phyloP scores from a whole-genome alignment of 140 eudicot species.

The Oenanthe javanica region DNA sequence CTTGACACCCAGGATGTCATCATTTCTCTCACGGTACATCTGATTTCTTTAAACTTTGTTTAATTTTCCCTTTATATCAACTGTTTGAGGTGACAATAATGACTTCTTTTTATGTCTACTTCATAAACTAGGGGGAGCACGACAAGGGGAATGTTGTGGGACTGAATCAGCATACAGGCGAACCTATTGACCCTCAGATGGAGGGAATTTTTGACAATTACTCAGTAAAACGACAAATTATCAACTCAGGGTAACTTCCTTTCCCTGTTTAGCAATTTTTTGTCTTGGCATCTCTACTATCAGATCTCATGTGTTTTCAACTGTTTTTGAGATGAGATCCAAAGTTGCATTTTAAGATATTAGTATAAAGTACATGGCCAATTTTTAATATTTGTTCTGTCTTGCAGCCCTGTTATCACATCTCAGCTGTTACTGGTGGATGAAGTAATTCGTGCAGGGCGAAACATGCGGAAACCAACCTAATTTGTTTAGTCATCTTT shows the following conservation, averaged over 20 bases:
- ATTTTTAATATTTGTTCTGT: neutral
- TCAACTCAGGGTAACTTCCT: conserved; percentile 67
- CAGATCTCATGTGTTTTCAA: neutral
- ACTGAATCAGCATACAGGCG: conserved; percentile 72
- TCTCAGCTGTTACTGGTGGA: conserved; percentile 86
- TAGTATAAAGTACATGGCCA: neutral
- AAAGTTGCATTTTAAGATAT: neutral
- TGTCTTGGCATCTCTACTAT: neutral
- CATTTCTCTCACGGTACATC: conserved; percentile 64
- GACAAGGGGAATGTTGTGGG: conserved; percentile 83
- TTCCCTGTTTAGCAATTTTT: neutral
- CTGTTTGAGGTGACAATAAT: neutral
- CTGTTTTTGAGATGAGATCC: too few relatives aligned
- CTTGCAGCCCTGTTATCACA: conserved; percentile 77
- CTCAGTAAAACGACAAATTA: conserved; percentile 79
- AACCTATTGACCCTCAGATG: conserved; percentile 89
- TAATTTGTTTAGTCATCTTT: conserved; percentile 13
- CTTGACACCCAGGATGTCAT: conserved; percentile 93
- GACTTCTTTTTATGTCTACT: neutral
- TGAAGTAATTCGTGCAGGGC: conserved; percentile 96
- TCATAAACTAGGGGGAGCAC: conserved; percentile 59
- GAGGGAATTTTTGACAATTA: conserved; percentile 92
- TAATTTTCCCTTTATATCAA: neutral
- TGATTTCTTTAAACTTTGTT: neutral
- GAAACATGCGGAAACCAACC: conserved; percentile 82